Evolutionary conservation across 805 yeast species (phyloP), one percentile per base, ranked within the genome.

Genomic region (Wickerhamiella brachini): DNA sequence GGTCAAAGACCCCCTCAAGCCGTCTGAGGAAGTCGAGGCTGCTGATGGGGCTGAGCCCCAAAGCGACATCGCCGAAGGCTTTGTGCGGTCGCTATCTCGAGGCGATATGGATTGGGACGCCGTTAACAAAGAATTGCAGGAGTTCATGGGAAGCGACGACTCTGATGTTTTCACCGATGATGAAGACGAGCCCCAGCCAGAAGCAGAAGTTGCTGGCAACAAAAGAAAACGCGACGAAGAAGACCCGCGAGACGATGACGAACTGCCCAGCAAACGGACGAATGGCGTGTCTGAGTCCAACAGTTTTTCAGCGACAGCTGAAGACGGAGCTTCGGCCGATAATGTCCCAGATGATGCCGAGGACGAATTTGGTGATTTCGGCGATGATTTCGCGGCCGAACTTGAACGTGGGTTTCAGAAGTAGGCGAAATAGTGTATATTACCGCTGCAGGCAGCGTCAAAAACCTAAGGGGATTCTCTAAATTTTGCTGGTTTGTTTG

Each of bases 111-210:
- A 77, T 57, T 72, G 78, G 64, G 63, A 60, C 47, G 78, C 73
- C 18, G 76, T 78, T 21, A 72, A 73, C 56, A 75, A 75, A 49
- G 82, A 78, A 57, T 74, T 77, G 21, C 78, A 75, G 49, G 81
- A 77, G 53, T 74, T 77, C 54, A 63, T 68, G 55, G 62, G 57
- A n/a, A 61, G 52, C 22, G 68, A 61, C 13, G 66, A 60, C 23
- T 58, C 59, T 13, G 67, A 55, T 20, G 62, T 54, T 3, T 51
- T 50, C 39, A 51, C 41, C 10, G 60, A 49, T 10, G 56, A 50
- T 12, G 53, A 42, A 21, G 55, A 41, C n/a, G 45, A 48, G 17
- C 24, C 13, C 10, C 47, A 38, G 22, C 13, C 49, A n/a, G 47
- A 44, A 8, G 50, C 31, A 17, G 48, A 48, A 18, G 50, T 43